Conservation (phyloP, 208 protist species). For the Acanthamoeba royreba region DNA sequence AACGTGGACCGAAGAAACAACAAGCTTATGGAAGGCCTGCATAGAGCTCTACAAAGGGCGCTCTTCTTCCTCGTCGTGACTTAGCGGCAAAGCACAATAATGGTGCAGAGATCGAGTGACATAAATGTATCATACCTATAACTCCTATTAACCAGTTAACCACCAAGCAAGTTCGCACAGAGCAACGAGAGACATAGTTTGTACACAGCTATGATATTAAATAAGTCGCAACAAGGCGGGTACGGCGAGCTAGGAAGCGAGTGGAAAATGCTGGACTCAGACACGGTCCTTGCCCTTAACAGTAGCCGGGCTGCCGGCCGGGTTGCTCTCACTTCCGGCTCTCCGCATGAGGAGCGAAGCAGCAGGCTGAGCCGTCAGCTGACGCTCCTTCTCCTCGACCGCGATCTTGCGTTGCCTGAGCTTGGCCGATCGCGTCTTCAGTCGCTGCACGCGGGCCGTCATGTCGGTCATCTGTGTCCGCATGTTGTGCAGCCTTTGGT, state of each 20-base stretch:
- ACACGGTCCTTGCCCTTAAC: not conserved
- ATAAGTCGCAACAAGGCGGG: too few species aligned
- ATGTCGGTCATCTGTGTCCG: not conserved
- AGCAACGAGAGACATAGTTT: too few species aligned
- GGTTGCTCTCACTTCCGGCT: not conserved
- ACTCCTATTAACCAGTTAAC: too few species aligned
- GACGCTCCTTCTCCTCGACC: constrained; percentile 35
- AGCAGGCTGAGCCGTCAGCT: constrained; percentile 28
- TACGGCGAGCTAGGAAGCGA: not conserved
- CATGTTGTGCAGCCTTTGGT: constrained; percentile 5
- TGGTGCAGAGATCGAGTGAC: too few species aligned
- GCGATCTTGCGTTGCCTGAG: constrained; percentile 25
- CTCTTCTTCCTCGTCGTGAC: too few species aligned
- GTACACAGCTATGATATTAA: too few species aligned
- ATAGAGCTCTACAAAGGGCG: not conserved
- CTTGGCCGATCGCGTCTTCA: constrained; percentile 2
- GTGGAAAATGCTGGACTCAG: not conserved
- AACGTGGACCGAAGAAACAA: not conserved
- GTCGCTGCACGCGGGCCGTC: not conserved
- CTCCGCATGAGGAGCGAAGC: not conserved
- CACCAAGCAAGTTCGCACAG: too few species aligned
- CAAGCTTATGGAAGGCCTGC: not conserved
- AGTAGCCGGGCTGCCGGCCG: too few species aligned
- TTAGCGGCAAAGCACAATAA: too few species aligned
- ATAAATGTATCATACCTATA: too few species aligned